Conservation (phyloP, 208 protist species). For the Crithidia mellificae region DNA sequence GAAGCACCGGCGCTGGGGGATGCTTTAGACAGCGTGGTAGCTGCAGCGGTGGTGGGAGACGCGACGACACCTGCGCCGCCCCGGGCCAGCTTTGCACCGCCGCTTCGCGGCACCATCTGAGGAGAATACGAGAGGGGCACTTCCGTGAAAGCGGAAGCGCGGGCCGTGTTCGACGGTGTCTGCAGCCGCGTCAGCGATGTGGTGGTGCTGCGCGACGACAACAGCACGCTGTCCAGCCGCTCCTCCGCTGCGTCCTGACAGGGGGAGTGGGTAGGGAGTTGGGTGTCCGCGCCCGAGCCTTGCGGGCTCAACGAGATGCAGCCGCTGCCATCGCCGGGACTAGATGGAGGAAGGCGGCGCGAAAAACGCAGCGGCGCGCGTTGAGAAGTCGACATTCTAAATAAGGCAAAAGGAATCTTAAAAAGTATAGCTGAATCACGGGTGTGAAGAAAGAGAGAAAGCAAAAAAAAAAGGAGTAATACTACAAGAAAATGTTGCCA, state of each 20-base stretch:
- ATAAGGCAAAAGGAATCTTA: background rate
- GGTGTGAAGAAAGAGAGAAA: background rate
- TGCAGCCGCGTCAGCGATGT: conserved; percentile 7
- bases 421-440: no score
- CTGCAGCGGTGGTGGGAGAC: background rate
- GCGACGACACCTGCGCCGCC: no score
- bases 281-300: background rate
- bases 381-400: conserved; percentile 15
- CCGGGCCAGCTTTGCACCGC: background rate
- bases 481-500: no score
- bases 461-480: conserved; percentile 5
- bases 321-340: background rate
- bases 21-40: no score
- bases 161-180: background rate
- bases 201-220: conserved; percentile 15
- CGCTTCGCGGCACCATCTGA: background rate
- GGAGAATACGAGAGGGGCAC: conserved; percentile 5
- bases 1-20: no score
- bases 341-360: no score
- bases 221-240: conserved; percentile 11
- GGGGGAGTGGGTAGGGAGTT: background rate
- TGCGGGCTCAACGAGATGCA: background rate
- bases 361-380: background rate
- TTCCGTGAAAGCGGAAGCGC: background rate
- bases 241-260: background rate